A percentile compares a stretch with the other conserved stretches of the same genome.
Evolutionary conservation across 1,139 yeast species (phyloP).

Genomic region (Diutina scorzettiae): DNA sequence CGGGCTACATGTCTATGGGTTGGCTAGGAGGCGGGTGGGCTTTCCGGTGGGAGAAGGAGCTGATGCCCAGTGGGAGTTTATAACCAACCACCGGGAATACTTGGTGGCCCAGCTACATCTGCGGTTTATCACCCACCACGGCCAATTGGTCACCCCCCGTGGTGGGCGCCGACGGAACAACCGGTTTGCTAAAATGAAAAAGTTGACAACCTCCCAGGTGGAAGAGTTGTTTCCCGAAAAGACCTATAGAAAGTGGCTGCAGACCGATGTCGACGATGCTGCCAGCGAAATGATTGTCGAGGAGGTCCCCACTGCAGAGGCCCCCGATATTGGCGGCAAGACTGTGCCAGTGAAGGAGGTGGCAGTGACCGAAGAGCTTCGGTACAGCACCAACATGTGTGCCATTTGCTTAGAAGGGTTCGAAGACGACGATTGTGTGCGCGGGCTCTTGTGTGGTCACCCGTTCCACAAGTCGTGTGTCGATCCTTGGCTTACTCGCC

Average conservation of each 20-base stretch:
- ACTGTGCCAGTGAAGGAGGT: background rate
- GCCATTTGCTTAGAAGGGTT: constrained; percentile 67
- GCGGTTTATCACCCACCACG: constrained; percentile 8
- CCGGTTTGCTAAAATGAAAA: constrained; percentile 36
- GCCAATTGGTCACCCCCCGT: constrained; percentile 10
- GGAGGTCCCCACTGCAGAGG: background rate
- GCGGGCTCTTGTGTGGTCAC: constrained; percentile 75
- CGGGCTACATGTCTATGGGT: constrained; percentile 38
- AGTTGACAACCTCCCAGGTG: constrained; percentile 47
- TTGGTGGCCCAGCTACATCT: constrained; percentile 22
- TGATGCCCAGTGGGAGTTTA: constrained; percentile 18
- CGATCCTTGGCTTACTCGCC: constrained; percentile 70
- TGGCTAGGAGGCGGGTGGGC: constrained; percentile 11
- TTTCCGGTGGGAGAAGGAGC: constrained; percentile 6
- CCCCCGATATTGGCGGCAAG: background rate
- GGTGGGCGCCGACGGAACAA: constrained; percentile 26
- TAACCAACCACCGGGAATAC: constrained; percentile 19
- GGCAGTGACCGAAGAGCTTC: constrained; percentile 20
- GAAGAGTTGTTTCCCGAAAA: constrained; percentile 55
- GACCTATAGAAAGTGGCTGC: constrained; percentile 49
- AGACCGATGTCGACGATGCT: constrained; percentile 19
- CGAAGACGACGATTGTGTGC: constrained; percentile 50
- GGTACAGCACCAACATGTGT: constrained; percentile 62
- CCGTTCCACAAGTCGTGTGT: constrained; percentile 72
- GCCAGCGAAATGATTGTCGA: background rate